Percentiles rank a stretch among this genome's conserved stretches.
These are phyloP conservation scores for Iberis pinnata DNA, from an alignment of 345 rosid species.

Conservation along the genomic window DNA sequence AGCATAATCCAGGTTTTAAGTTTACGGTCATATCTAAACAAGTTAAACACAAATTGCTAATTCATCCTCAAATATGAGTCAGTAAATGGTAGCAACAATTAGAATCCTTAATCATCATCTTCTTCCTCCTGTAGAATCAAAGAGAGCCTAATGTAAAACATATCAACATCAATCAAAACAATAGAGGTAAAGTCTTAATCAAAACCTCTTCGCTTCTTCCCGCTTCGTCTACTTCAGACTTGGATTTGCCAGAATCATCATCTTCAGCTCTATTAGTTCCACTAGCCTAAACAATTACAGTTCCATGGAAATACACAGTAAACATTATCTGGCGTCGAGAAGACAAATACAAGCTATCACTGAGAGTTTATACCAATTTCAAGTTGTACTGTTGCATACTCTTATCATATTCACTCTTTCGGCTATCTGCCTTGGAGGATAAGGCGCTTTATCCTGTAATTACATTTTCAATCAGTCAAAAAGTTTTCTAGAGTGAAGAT, in stretches of 20 bases:
- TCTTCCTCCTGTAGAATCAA: slow-evolving; percentile 46
- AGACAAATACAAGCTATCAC: background rate
- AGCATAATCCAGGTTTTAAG: slow-evolving; percentile 18
- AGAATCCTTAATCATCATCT: slow-evolving; percentile 39
- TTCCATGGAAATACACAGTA: no score
- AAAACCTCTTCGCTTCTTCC: slow-evolving; percentile 56
- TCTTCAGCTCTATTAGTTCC: slow-evolving; percentile 43
- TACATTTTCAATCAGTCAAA: background rate
- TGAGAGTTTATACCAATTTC: slow-evolving; percentile 37
- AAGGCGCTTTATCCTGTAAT: slow-evolving; percentile 67
- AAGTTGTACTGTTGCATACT: slow-evolving; percentile 55
- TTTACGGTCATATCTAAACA: slow-evolving; percentile 20
- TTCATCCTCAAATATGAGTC: slow-evolving; percentile 31
- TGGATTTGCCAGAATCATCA: slow-evolving; percentile 72
- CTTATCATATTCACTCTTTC: slow-evolving; percentile 60
- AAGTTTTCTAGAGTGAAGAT: no score
- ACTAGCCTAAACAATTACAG: slow-evolving; percentile 36
- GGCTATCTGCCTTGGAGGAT: slow-evolving; percentile 47
- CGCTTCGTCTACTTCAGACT: slow-evolving; percentile 66
- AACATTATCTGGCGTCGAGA: no score
- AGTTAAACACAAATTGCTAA: slow-evolving; percentile 23
- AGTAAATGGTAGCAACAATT: slow-evolving; percentile 14
- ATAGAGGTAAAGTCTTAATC: background rate
- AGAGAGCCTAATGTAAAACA: background rate
- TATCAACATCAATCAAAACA: background rate